Conservation (phyloP, 177 flowering plant genomes). For the Vitis hybrid region DNA sequence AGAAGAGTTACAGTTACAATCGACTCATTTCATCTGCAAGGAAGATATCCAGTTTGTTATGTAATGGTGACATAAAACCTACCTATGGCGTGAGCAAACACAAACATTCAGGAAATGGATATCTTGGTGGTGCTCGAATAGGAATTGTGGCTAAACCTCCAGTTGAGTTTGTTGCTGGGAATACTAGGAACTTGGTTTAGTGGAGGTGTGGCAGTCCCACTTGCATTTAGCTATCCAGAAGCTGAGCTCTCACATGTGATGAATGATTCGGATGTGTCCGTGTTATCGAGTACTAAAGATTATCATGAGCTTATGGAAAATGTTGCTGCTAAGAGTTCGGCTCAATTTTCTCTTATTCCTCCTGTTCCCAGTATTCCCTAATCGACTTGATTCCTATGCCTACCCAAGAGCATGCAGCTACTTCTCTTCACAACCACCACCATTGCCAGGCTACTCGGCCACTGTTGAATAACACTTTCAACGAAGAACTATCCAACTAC, state of each 20-base stretch:
- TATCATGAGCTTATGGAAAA: constrained; percentile 69
- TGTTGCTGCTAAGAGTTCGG: constrained; percentile 71
- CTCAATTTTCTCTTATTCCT: too few relatives aligned
- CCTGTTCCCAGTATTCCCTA: too few relatives aligned
- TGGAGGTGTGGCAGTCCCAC: constrained; percentile 98
- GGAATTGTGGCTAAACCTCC: constrained; percentile 98
- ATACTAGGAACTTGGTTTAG: constrained; percentile 88
- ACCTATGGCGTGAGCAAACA: constrained; percentile 4
- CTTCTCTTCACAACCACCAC: too few relatives aligned
- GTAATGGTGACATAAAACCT: constrained; percentile 20
- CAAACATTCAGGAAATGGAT: constrained; percentile 21
- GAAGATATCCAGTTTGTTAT: constrained; percentile 50
- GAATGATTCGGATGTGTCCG: constrained; percentile 94
- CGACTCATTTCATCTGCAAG: constrained; percentile 73
- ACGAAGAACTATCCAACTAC: too few relatives aligned
- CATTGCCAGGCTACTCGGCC: too few relatives aligned
- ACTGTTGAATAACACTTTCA: too few relatives aligned
- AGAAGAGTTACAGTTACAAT: constrained; percentile 59
- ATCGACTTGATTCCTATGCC: too few relatives aligned
- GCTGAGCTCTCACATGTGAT: constrained; percentile 91
- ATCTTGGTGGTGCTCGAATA: constrained; percentile 76
- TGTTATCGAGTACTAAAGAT: too few relatives aligned
- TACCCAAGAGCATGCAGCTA: too few relatives aligned
- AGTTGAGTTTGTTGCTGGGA: constrained; percentile 89
- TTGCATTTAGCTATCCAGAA: constrained; percentile 97